Evolutionary conservation across 768 basidiomycete genomes (phyloP).

Genomic region (Sporobolomyces phaffii): DNA sequence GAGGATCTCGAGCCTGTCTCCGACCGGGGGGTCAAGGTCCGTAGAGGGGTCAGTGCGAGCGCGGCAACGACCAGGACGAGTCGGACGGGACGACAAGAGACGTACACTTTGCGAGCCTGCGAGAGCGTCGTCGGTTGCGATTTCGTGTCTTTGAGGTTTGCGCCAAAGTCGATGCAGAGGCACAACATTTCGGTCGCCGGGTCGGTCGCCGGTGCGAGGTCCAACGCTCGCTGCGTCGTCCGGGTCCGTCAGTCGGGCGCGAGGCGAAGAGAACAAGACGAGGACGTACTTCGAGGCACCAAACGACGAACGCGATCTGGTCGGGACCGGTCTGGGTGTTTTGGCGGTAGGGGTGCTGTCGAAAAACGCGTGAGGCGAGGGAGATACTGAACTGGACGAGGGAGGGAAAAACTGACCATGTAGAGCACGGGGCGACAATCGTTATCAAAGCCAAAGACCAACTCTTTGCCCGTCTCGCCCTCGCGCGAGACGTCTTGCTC

Average conservation of each 20-base stretch:
- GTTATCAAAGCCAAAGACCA: constrained; percentile 69
- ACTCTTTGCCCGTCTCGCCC: constrained; percentile 71
- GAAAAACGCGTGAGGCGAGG: too few relatives aligned
- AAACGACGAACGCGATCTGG: constrained; percentile 58
- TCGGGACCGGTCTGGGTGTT: constrained; percentile 57
- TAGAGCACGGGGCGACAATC: constrained; percentile 47
- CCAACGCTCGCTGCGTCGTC: constrained; percentile 31
- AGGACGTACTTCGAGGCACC: constrained; percentile 59
- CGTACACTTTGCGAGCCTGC: constrained; percentile 40
- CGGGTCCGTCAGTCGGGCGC: not conserved
- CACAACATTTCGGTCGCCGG: constrained; percentile 34
- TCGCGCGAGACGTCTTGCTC: constrained; percentile 67
- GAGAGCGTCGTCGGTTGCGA: constrained; percentile 40
- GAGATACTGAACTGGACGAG: not conserved
- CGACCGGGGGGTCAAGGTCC: too few relatives aligned
- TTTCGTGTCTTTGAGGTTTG: constrained; percentile 29
- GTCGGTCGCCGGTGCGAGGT: constrained; percentile 31
- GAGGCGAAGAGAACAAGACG: not conserved
- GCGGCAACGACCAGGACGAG: too few relatives aligned
- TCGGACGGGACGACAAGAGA: too few relatives aligned
- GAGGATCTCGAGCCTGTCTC: constrained; percentile 47
- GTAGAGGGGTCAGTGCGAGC: too few relatives aligned
- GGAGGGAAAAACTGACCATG: constrained; percentile 28
- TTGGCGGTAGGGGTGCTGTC: constrained; percentile 57
- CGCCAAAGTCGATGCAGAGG: constrained; percentile 43